Evolutionary conservation across 306 rosid species (phyloP).

Genomic region (Prinsepia uniflora): DNA sequence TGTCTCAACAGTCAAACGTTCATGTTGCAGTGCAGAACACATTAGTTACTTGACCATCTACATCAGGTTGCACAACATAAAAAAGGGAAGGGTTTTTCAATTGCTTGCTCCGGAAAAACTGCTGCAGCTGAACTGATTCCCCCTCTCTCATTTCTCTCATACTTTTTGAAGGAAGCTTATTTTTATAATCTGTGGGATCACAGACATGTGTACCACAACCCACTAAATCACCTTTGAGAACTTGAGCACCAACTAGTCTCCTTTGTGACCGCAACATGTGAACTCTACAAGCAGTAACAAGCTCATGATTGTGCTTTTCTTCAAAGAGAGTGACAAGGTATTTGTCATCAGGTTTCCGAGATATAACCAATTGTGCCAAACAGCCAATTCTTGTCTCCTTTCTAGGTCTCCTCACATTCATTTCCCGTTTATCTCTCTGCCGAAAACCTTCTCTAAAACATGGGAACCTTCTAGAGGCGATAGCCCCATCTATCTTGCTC

Average conservation of each 20-base stretch:
- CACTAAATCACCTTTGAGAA: conserved; percentile 24
- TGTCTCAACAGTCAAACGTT: conserved; percentile 41
- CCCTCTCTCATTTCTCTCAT: conserved; percentile 37
- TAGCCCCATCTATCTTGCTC: conserved; percentile 61
- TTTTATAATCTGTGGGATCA: conserved; percentile 31
- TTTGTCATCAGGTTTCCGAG: conserved; percentile 57
- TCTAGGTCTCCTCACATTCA: conserved; percentile 49
- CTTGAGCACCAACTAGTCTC: conserved; percentile 41
- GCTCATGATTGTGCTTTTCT: conserved; percentile 66
- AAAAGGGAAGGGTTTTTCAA: conserved; percentile 47
- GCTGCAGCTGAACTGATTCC: conserved; percentile 43
- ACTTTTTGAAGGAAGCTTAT: conserved; percentile 40
- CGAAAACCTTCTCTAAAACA: conserved; percentile 69
- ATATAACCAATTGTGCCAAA: conserved; percentile 52
- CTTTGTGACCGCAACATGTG: conserved; percentile 55
- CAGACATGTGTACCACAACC: conserved; percentile 27
- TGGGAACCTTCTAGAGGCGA: conserved; percentile 57
- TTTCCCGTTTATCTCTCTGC: conserved; percentile 46
- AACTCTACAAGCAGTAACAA: conserved; percentile 52
- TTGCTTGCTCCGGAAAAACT: conserved; percentile 41
- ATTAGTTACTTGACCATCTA: conserved; percentile 45
- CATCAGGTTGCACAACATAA: conserved; percentile 55
- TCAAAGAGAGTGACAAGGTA: conserved; percentile 58
- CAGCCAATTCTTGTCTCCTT: conserved; percentile 68
- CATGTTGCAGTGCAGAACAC: conserved; percentile 31